Conservation (phyloP, 1,284 basidiomycete species). For the Sparassis latifolia region DNA sequence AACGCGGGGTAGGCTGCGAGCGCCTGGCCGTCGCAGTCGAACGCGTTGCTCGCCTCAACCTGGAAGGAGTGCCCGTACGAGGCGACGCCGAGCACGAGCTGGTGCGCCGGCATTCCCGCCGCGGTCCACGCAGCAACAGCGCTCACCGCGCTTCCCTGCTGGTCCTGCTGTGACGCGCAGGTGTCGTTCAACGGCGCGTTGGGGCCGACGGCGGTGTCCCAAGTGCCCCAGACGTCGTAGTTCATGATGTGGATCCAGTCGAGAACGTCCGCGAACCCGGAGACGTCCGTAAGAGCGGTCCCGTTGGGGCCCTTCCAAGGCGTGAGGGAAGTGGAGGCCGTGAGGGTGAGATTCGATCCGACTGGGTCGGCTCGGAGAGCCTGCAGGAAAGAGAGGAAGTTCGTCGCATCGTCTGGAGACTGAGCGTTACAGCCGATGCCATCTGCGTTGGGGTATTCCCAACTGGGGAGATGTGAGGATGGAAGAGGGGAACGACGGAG, state of each 20-base stretch:
- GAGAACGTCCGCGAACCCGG: constrained; percentile 61
- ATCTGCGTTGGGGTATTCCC: constrained; percentile 76
- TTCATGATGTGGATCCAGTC: constrained; percentile 87
- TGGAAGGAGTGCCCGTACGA: constrained; percentile 66
- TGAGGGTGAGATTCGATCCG: constrained; percentile 57
- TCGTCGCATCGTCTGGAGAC: constrained; percentile 58
- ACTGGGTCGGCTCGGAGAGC: constrained; percentile 58
- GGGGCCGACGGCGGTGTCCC: constrained; percentile 49
- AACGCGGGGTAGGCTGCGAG: constrained; percentile 48
- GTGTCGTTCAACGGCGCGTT: constrained; percentile 79
- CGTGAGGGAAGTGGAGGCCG: constrained; percentile 63
- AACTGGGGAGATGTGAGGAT: constrained; percentile 38
- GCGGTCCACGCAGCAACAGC: constrained; percentile 69
- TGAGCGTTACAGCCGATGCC: constrained; percentile 74
- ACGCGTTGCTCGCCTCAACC: constrained; percentile 37
- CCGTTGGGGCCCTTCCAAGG: constrained; percentile 64
- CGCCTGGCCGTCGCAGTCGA: constrained; percentile 20
- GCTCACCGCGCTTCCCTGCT: constrained; percentile 69
- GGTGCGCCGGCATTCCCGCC: constrained; percentile 73
- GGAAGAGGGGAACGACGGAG: too few relatives aligned
- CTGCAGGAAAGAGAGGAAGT: constrained; percentile 71
- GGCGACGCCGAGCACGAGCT: constrained; percentile 80
- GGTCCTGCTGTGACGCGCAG: constrained; percentile 56
- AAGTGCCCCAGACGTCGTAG: constrained; percentile 71
- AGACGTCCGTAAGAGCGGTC: constrained; percentile 55